Conservation (phyloP, 805 yeast genomes). For the Wickerhamiella dianesei region DNA sequence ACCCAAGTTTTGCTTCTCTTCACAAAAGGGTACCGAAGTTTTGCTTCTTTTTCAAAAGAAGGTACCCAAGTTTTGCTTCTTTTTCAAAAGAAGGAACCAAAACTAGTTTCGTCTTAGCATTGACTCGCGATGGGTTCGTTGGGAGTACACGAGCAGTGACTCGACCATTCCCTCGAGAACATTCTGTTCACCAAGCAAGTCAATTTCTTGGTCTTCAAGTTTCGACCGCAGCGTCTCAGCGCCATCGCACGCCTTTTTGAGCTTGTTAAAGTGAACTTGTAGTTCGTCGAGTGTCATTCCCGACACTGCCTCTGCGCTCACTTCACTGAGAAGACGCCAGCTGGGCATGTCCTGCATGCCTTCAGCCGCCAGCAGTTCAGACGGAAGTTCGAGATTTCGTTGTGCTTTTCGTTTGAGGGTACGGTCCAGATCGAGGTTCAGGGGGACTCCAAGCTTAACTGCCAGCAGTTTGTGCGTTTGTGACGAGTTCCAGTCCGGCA, state of each 20-base stretch:
- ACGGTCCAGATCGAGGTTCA: slow-evolving; percentile 37
- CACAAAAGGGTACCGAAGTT: no score
- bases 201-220: slow-evolving; percentile 41
- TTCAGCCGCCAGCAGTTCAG: slow-evolving; percentile 7
- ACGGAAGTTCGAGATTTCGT: slow-evolving; percentile 13
- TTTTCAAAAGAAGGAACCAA: neutral
- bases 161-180: slow-evolving; percentile 81
- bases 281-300: slow-evolving; percentile 29
- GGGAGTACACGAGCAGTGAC: slow-evolving; percentile 81
- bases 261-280: slow-evolving; percentile 25
- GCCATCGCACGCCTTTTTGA: slow-evolving; percentile 26
- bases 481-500: slow-evolving; percentile 58
- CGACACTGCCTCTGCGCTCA: slow-evolving; percentile 26
- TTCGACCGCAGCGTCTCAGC: slow-evolving; percentile 31
- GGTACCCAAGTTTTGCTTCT: no score
- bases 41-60: no score
- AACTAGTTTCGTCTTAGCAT: slow-evolving; percentile 4
- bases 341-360: slow-evolving; percentile 16
- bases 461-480: slow-evolving; percentile 50
- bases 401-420: neutral
- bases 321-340: slow-evolving; percentile 25
- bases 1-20: no score
- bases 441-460: slow-evolving; percentile 56
- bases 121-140: slow-evolving; percentile 25
- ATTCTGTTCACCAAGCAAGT: slow-evolving; percentile 48